Evolutionary conservation across 805 yeast species (phyloP), one percentile per base, ranked within the genome.

Genomic region (Debaryomyces hansenii): DNA sequence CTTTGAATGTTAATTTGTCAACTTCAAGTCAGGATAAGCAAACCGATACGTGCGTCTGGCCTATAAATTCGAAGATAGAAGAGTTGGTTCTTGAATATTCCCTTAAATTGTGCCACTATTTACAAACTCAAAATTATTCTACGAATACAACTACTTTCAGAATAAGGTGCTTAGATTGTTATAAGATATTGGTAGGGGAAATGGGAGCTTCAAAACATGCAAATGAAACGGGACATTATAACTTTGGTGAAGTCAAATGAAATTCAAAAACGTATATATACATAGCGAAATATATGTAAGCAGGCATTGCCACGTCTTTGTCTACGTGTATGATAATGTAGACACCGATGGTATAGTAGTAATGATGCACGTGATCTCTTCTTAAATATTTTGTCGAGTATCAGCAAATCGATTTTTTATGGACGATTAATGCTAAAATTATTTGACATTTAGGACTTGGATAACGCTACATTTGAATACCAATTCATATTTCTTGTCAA

Each of bases 151-250:
- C 78, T 4, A 76, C 69, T 4, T 84, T 84, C 53, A 62, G 77
- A 27, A 74, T 85, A 15, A 66, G 77, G 36, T 87, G 92, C 57
- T 69, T 78, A 11, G 70, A 65, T 2, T 87, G 94, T 58, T 72
- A 75, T 20, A 56, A 60, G 20, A 58, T 69, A 1, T 63, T 85
- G 29, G 70, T 69, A 1, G 91, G 92, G 3, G 90, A 86, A 60
- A 74, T 70, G 50, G 85, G 79, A 3, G 87, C 87, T 0, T 69
- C 79, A 10, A 71, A 72, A 49, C 94, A 87, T 63, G 89, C 90
- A 4, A 73, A 74, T 44, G 58, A 62, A 4, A 82, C 85, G 2
- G 83, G 83, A 2, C 92, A 87, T 59, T 67, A 56, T 40, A 69
- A 75, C 42, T 86, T 85, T 63, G 86, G 87, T 10, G 90, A 84